Base-by-base conservation (phyloP, 768 basidiomycete genomes). In the Leucocoprinus birnbaumii region DNA sequence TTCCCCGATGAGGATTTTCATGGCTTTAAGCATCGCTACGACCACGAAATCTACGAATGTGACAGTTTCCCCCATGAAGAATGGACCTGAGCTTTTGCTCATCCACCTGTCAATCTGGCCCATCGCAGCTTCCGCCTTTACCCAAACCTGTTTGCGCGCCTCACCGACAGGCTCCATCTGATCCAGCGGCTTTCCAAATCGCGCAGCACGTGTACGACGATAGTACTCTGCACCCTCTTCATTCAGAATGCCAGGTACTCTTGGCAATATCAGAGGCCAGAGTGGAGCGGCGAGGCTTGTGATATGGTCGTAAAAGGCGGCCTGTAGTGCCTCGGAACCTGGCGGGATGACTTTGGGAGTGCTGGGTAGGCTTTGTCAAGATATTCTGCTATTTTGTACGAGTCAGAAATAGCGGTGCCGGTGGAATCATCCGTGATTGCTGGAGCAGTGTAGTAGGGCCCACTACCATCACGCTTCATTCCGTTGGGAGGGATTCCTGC, bases 351-450 rank as follows among this genome's bases (percentile, higher is more conserved):
- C 38, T 5, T 14, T 3, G 4, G 38, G 38, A 10, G 38, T 38
- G 9, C 3, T 5, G 38, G 38, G 38, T 38, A 38, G 11, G 9
- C 11, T 13, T 11, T n/a, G n/a, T 38, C 38, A 3, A 38, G 38
- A 14, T 38, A 38, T 38, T 38, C 38, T 3, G 38, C 38, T 3
- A 38, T 38, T 11, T 62, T 61, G 52, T 70, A 66, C 2, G 76
- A 76, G 53, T 81, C 77, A 0, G 75, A 31, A 31, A 79, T n/a
- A 5, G 11, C 11, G 38, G 38, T 4, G 8, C n/a, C 21, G 51
- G 68, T 61, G 7, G 52, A 56, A 2, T 65, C 64, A 42, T 69
- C 61, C 53, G 76, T 73, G 40, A 61, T 58, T 2, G 54, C 38
- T 1, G 60, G 60, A 2, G 38, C 25, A 5, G 60, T 59, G 34